Percentiles rank a stretch among this genome's conserved stretches.
phyloP scores from a whole-genome alignment of 1,284 basidiomycete species.

The Microbotryomycetes sp. region DNA sequence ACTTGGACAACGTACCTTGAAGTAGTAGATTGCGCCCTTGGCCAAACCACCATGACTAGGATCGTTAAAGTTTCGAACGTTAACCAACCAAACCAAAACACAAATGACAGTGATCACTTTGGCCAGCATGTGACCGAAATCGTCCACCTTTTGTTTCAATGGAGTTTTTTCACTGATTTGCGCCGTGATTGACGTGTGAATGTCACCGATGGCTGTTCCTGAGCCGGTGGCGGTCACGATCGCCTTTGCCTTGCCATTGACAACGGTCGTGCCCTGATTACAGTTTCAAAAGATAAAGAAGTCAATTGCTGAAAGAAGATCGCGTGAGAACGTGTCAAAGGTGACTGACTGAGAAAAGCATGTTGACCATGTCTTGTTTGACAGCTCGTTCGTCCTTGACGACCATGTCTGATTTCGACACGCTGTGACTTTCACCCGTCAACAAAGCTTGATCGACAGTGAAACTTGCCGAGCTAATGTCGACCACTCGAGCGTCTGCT shows the following conservation, averaged over 20 bases:
- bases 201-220: slow-evolving; percentile 85
- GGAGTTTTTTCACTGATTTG: slow-evolving; percentile 91
- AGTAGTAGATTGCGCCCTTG: slow-evolving; percentile 91
- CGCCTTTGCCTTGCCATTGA: slow-evolving; percentile 78
- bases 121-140: slow-evolving; percentile 90
- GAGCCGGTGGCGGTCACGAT: slow-evolving; percentile 78
- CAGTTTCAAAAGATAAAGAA: not conserved
- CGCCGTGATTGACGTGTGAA: slow-evolving; percentile 79
- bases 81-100: slow-evolving; percentile 90
- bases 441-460: slow-evolving; percentile 89
- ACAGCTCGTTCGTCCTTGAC: slow-evolving; percentile 62
- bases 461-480: slow-evolving; percentile 85
- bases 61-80: slow-evolving; percentile 87
- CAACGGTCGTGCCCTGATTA: slow-evolving; percentile 78
- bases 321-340: not conserved
- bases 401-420: slow-evolving; percentile 64
- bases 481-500: slow-evolving; percentile 81
- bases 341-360: slow-evolving; percentile 71
- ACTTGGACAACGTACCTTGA: slow-evolving; percentile 52
- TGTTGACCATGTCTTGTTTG: slow-evolving; percentile 94
- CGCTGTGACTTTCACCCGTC: slow-evolving; percentile 83
- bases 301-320: too few relatives aligned
- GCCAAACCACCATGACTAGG: slow-evolving; percentile 79
- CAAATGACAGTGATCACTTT: slow-evolving; percentile 95
- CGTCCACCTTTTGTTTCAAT: slow-evolving; percentile 88